Conservation (phyloP, 495 filamentous ascomycete species). For the Xylaria intraflava region DNA sequence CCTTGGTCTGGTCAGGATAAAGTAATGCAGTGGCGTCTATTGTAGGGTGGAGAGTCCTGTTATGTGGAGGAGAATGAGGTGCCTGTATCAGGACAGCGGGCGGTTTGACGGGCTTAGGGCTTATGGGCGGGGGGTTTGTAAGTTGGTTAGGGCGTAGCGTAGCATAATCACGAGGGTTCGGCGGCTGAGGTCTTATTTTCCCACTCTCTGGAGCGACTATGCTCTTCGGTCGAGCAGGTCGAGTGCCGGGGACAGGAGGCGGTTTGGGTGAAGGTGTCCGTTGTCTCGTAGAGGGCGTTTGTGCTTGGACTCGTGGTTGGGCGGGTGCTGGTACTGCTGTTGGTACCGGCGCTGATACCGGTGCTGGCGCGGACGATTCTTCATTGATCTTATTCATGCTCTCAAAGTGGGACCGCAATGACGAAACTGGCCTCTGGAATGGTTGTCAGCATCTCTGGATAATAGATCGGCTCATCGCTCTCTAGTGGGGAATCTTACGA, state of each 20-base stretch:
- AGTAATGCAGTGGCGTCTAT: constrained; percentile 36
- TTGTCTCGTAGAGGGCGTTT: constrained; percentile 24
- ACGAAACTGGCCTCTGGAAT: constrained; percentile 72
- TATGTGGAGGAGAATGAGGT: constrained; percentile 64
- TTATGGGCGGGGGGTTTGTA: constrained; percentile 29
- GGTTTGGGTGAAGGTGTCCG: constrained; percentile 38
- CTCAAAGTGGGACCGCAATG: constrained; percentile 88
- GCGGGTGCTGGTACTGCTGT: constrained; percentile 22
- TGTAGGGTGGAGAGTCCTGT: constrained; percentile 24
- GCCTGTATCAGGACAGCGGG: constrained; percentile 69
- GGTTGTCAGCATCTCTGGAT: constrained; percentile 21
- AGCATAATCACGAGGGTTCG: constrained; percentile 10
- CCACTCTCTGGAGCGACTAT: constrained; percentile 14
- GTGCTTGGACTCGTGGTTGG: constrained; percentile 1
- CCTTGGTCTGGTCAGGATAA: constrained; percentile 39
- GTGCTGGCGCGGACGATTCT: constrained; percentile 21
- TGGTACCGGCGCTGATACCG: constrained; percentile 27
- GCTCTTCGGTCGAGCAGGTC: constrained; percentile 31
- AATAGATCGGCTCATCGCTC: neutral
- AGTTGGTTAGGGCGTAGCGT: constrained; percentile 22
- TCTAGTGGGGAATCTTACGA: constrained; percentile 37
- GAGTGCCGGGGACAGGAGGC: constrained; percentile 48
- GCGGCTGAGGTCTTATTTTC: constrained; percentile 17
- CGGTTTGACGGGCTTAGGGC: constrained; percentile 50
- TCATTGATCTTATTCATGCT: constrained; percentile 59